Percentiles rank a stretch among this genome's conserved stretches.
Conservation (phyloP, 352 stramenopile species). For the Globisporangium echinulatum region DNA sequence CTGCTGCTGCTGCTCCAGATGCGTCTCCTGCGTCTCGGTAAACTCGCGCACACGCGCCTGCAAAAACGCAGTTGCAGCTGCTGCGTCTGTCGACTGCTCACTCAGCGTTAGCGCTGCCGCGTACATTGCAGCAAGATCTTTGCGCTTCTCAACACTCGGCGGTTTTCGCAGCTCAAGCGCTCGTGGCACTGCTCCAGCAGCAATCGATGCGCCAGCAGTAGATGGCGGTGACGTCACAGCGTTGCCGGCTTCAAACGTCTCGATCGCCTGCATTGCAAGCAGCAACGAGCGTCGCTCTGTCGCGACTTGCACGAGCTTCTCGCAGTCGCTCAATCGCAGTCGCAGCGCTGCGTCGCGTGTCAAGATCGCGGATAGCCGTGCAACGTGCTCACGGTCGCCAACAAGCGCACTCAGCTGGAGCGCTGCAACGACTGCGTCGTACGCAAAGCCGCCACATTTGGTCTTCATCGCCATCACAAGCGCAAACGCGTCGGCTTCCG, state of each 20-base stretch:
- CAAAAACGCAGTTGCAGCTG: slow-evolving; percentile 1
- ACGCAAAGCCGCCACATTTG: slow-evolving; percentile 19
- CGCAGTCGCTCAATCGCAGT: slow-evolving; percentile 16
- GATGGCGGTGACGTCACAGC: background rate
- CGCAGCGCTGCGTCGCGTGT: slow-evolving; percentile 13
- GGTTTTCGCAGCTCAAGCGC: slow-evolving; percentile 11
- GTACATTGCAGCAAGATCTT: slow-evolving; percentile 19
- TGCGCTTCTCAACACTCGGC: slow-evolving; percentile 10
- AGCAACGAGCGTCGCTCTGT: slow-evolving; percentile 10
- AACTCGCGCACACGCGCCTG: background rate
- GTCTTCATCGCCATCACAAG: slow-evolving; percentile 17
- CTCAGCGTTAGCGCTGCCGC: slow-evolving; percentile 15
- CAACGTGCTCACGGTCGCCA: slow-evolving; percentile 8
- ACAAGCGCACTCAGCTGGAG: slow-evolving; percentile 12
- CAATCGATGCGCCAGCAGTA: slow-evolving; percentile 1
- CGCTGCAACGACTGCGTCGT: slow-evolving; percentile 20
- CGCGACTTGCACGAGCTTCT: slow-evolving; percentile 20
- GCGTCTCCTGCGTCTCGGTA: too few species aligned
- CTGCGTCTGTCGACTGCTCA: slow-evolving; percentile 1
- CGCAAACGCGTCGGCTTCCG: slow-evolving; percentile 2
- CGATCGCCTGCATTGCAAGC: slow-evolving; percentile 17
- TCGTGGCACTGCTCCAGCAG: background rate
- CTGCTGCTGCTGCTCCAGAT: background rate
- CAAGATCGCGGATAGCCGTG: slow-evolving; percentile 13
- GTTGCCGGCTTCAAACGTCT: slow-evolving; percentile 20